Evolutionary conservation across 352 stramenopile species (phyloP).

Genomic region (Globisporangium abappressorium): DNA sequence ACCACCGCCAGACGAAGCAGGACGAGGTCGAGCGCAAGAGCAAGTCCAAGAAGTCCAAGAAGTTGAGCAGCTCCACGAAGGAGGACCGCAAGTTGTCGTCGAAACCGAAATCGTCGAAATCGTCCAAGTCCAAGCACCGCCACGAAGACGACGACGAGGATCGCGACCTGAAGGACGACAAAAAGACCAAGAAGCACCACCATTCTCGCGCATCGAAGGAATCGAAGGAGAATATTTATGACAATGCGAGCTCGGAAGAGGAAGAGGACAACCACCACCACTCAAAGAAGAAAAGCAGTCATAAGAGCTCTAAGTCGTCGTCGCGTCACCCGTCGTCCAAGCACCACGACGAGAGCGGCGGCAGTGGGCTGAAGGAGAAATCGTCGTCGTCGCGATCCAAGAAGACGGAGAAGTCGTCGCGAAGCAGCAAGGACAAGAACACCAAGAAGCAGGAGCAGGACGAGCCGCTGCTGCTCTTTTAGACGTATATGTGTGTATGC

Average conservation of each 20-base stretch:
- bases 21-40: conserved; percentile 50
- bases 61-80: conserved; percentile 23
- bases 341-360: not conserved
- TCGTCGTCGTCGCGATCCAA: conserved; percentile 30
- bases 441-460: conserved; percentile 35
- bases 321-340: not conserved
- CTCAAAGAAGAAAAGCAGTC: conserved; percentile 41
- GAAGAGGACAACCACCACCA: conserved; percentile 24
- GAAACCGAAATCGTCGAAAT: conserved; percentile 31
- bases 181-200: conserved; percentile 37
- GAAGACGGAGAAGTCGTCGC: conserved; percentile 34
- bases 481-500: conserved; percentile 26
- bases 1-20: conserved; percentile 50
- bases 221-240: conserved; percentile 51
- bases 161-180: conserved; percentile 14
- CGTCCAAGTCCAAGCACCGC: conserved; percentile 23
- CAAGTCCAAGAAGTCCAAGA: conserved; percentile 38
- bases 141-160: conserved; percentile 21
- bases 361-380: not conserved
- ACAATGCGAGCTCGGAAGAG: conserved; percentile 39
- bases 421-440: conserved; percentile 26
- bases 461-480: conserved; percentile 79
- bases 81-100: conserved; percentile 34
- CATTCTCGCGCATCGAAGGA: conserved; percentile 37
- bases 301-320: conserved; percentile 24